Percentiles rank a stretch among this genome's conserved stretches.
phyloP scores from a whole-genome alignment of 352 stramenopile species.

The Phytopythium kandeliae region DNA sequence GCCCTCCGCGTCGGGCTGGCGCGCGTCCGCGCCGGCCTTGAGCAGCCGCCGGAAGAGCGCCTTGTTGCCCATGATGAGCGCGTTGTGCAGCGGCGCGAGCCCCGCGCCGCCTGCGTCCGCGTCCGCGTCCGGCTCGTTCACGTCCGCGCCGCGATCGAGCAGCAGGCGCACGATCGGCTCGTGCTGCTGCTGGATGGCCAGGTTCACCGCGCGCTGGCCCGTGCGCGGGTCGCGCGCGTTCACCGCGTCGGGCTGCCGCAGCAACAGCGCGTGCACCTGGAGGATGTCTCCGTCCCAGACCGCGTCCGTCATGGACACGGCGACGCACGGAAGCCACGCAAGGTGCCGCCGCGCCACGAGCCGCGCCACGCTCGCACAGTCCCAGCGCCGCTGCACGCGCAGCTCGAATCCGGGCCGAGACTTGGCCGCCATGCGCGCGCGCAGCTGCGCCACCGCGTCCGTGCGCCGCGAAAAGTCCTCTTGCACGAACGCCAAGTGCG shows the following conservation, averaged over 20 bases:
- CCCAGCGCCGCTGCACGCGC: slow-evolving; percentile 47
- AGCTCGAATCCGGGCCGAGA: slow-evolving; percentile 58
- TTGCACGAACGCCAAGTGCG: slow-evolving; percentile 66
- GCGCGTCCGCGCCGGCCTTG: slow-evolving; percentile 44
- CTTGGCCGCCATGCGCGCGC: slow-evolving; percentile 52
- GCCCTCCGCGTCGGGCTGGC: slow-evolving; percentile 50
- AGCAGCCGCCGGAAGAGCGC: slow-evolving; percentile 52
- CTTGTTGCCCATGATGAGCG: slow-evolving; percentile 84
- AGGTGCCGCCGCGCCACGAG: slow-evolving; percentile 62
- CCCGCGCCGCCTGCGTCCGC: slow-evolving; percentile 16
- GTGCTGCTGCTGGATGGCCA: slow-evolving; percentile 75
- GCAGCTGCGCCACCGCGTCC: slow-evolving; percentile 47
- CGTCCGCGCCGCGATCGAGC: slow-evolving; percentile 58
- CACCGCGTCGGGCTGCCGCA: slow-evolving; percentile 34
- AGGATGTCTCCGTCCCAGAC: slow-evolving; percentile 78
- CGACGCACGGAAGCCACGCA: slow-evolving; percentile 57
- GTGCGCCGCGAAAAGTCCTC: slow-evolving; percentile 57
- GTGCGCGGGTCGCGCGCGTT: slow-evolving; percentile 42
- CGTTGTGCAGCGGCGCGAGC: slow-evolving; percentile 60
- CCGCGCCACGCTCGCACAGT: slow-evolving; percentile 29
- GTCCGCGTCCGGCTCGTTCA: slow-evolving; percentile 55
- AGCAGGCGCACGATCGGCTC: slow-evolving; percentile 66
- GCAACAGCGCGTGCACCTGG: slow-evolving; percentile 52
- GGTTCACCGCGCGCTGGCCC: slow-evolving; percentile 59
- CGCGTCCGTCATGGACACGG: slow-evolving; percentile 53